A percentile compares a stretch with the other conserved stretches of the same genome.
phyloP scores from a whole-genome alignment of 2,329 filamentous ascomycete species.

The Coniochaeta hoffmannii region DNA sequence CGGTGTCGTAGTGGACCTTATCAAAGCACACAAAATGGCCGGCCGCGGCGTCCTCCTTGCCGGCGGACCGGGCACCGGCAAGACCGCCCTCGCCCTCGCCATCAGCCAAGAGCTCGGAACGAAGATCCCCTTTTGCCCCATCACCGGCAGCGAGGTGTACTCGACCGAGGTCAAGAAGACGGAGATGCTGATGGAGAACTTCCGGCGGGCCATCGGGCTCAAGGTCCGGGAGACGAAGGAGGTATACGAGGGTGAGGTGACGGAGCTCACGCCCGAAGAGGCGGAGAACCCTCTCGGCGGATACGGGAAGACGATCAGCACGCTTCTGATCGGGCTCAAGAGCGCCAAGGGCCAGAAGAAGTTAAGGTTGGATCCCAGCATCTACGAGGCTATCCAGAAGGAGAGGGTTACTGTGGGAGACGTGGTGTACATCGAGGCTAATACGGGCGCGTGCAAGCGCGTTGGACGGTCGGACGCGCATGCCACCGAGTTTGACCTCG shows the following conservation, averaged over 20 bases:
- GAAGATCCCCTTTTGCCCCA: constrained; percentile 97
- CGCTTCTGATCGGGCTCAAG: constrained; percentile 88
- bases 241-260: constrained; percentile 98
- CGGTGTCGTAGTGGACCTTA: constrained; percentile 91
- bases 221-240: constrained; percentile 98
- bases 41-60: constrained; percentile 88
- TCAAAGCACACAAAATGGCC: constrained; percentile 95
- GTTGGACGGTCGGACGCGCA: constrained; percentile 95
- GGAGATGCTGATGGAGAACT: constrained; percentile 98
- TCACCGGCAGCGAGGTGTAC: constrained; percentile 97
- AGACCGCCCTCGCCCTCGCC: constrained; percentile 90
- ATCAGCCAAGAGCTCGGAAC: constrained; percentile 96
- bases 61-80: constrained; percentile 91
- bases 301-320: constrained; percentile 96
- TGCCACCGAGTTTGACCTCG: constrained; percentile 95
- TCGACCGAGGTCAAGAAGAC: constrained; percentile 99
- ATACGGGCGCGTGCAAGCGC: constrained; percentile 95
- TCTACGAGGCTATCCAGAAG: constrained; percentile 99
- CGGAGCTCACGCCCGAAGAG: constrained; percentile 94
- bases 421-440: constrained; percentile 98
- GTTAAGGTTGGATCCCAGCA: constrained; percentile 89
- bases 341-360: constrained; percentile 97
- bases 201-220: constrained; percentile 88
- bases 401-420: constrained; percentile 94
- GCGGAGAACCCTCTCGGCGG: constrained; percentile 94